Evolutionary conservation across 306 rosid genomes (phyloP).

Genomic region (Vigna angularis): DNA sequence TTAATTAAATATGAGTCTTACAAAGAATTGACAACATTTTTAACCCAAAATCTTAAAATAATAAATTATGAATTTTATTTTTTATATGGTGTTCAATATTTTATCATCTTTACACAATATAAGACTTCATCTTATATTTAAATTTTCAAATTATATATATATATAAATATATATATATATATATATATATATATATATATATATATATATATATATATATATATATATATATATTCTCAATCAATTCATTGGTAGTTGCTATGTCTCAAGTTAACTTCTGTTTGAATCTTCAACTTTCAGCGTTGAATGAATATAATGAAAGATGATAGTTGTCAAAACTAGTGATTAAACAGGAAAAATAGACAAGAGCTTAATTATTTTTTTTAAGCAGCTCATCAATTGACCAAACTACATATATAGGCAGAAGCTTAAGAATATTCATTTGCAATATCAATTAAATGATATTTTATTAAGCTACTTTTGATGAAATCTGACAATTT

Average conservation of each 20-base stretch:
- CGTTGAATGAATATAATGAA: neutral
- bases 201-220: too few relatives aligned
- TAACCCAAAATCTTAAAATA: too few relatives aligned
- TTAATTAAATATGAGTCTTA: too few relatives aligned
- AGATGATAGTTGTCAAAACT: slow-evolving; percentile 12
- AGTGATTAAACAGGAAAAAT: neutral
- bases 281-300: slow-evolving; percentile 19
- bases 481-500: neutral
- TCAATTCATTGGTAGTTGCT: slow-evolving; percentile 21
- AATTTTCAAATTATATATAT: too few relatives aligned
- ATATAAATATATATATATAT: too few relatives aligned
- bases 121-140: too few relatives aligned
- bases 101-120: too few relatives aligned
- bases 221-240: neutral
- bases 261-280: slow-evolving; percentile 2
- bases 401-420: neutral
- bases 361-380: neutral
- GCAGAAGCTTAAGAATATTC: neutral
- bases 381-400: neutral
- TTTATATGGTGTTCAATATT: too few relatives aligned
- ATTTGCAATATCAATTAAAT: neutral
- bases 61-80: too few relatives aligned
- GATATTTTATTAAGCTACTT: neutral
- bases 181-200: too few relatives aligned
- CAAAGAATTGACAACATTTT: too few relatives aligned